Evolutionary conservation across 73 alveolate genomes (phyloP), one percentile per base, ranked within the genome.

Genomic region (Paramecium pentaurelia): DNA sequence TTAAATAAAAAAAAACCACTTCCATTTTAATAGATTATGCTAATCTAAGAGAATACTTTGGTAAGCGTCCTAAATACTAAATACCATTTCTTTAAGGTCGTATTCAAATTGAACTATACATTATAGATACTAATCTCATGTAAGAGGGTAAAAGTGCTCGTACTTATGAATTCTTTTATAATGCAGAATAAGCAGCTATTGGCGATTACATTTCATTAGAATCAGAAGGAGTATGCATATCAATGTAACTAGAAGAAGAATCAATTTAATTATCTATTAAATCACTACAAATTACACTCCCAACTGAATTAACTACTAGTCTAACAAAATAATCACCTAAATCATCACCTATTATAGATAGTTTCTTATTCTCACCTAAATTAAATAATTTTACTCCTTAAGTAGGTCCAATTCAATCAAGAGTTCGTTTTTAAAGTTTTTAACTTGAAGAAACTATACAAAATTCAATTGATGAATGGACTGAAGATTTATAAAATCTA

Each of bases 401-500:
- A 37, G 68, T 75, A 25, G 68, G 70, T 14, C 88, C 88, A 5
- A 14, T 42, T 1, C 47, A 64, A 64, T 9, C 84, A 14, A 80
- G 91, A 25, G 71, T 16, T 12, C 49, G 91, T 10, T 80, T 80
- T 0, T 10, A 40, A 80, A 38, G 75, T 12, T 49, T 80, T 22
- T 36, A 80, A 47, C 38, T 80, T 10, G 91, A 80, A 47, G 91
- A 80, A 45, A n/a, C 40, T 14, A 37, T 8, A n/a, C 20, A 37
- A n/a, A 28, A 77, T 18, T 34, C 70, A 6, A 18, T 54, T 2
- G 75, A 42, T 80, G 91, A 80, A 45, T 80, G 91, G 91, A 80
- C 71, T 20, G 91, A 80, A 25, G 91, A 80, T 14, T 10, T 80
- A 8, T 34, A 28, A 9, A 47, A 64, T 45, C n/a, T 80, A 9